phyloP scores from a whole-genome alignment of 2,329 filamentous ascomycete species.

The Graphilbum sp. region DNA sequence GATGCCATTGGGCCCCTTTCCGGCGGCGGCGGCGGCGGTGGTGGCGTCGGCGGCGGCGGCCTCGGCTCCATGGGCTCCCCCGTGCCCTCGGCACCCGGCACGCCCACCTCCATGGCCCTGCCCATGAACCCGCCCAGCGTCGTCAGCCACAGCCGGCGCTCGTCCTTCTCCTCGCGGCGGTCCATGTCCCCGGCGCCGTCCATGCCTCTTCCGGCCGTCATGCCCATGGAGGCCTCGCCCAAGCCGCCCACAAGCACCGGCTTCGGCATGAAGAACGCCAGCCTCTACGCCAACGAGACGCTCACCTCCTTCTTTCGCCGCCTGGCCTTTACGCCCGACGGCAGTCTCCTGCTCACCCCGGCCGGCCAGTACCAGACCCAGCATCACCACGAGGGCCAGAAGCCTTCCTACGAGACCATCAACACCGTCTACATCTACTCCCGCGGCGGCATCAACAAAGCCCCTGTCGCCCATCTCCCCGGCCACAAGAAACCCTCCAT shows the following conservation, averaged over 20 bases:
- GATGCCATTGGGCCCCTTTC: conserved; percentile 26
- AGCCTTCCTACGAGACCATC: conserved; percentile 68
- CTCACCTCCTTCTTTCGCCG: conserved; percentile 93
- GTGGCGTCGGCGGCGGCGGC: conserved; percentile 30
- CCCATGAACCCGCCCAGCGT: conserved; percentile 92
- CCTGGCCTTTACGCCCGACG: conserved; percentile 87
- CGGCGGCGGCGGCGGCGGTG: conserved; percentile 29
- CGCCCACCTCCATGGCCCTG: conserved; percentile 72
- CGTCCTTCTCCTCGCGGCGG: conserved; percentile 75
- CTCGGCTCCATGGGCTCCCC: conserved; percentile 46
- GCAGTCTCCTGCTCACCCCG: conserved; percentile 82
- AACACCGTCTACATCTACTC: conserved; percentile 99
- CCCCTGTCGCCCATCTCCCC: conserved; percentile 83
- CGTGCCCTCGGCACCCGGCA: conserved; percentile 79
- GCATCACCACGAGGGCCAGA: conserved; percentile 45
- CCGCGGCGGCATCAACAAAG: conserved; percentile 87
- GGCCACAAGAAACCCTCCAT: conserved; percentile 98
- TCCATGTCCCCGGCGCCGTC: conserved; percentile 90
- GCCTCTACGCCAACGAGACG: conserved; percentile 90
- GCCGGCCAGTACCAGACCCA: conserved; percentile 88
- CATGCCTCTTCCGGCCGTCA: conserved; percentile 84
- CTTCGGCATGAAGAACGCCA: conserved; percentile 63
- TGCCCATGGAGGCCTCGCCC: conserved; percentile 82
- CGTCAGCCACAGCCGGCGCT: conserved; percentile 82
- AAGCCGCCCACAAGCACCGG: conserved; percentile 43